phyloP scores from a whole-genome alignment of 2,329 filamentous ascomycete genomes.

The Aspergillus sp. region DNA sequence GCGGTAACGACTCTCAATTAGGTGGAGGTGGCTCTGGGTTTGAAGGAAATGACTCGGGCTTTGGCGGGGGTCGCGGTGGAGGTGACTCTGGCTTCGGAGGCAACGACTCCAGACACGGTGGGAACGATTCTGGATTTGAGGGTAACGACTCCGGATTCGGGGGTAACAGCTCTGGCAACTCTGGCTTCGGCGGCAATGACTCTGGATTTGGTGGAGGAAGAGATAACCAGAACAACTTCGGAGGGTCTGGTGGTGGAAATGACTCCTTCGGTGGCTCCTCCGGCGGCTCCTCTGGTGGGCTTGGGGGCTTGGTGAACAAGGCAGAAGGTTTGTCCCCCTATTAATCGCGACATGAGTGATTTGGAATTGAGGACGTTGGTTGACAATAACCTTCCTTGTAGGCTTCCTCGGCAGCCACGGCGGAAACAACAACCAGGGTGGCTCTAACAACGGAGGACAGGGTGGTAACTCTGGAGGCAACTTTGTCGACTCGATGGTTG shows the following conservation, averaged over 20 bases:
- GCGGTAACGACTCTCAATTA: not conserved
- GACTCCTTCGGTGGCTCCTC: not conserved
- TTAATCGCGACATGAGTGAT: no score
- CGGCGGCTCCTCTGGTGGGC: not conserved
- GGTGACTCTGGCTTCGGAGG: not conserved
- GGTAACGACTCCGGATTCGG: not conserved
- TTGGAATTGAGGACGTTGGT: not conserved
- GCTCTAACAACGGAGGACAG: not conserved
- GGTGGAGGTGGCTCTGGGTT: not conserved
- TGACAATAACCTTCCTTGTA: not conserved
- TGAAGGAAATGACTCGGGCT: not conserved
- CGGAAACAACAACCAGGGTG: not conserved
- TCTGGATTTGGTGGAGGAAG: not conserved
- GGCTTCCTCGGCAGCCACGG: not conserved
- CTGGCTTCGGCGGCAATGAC: not conserved
- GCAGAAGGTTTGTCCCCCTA: not conserved
- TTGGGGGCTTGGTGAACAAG: not conserved
- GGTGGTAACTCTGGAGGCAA: not conserved
- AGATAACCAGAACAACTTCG: not conserved
- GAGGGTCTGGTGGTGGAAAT: not conserved
- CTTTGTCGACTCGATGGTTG: not conserved
- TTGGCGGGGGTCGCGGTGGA: not conserved
- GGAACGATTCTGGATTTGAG: not conserved
- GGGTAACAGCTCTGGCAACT: not conserved
- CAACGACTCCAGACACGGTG: not conserved